phyloP scores from a whole-genome alignment of 2,329 filamentous ascomycete genomes.

The Helminthosporium solani region DNA sequence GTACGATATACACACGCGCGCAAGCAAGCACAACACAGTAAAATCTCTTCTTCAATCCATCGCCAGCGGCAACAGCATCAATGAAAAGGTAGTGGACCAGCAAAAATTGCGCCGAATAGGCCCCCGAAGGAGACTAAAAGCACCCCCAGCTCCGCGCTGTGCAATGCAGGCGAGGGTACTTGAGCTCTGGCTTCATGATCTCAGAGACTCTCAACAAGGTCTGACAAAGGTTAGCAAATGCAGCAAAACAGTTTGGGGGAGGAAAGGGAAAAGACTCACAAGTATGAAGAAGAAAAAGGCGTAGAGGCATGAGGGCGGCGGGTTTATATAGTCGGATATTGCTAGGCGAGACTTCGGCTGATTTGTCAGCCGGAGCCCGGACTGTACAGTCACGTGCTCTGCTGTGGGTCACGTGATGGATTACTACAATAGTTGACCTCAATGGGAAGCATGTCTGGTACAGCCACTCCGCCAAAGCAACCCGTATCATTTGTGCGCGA shows the following conservation, averaged over 20 bases:
- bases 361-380: no score
- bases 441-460: no score
- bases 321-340: no score
- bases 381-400: no score
- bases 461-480: no score
- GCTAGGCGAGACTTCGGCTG: no score
- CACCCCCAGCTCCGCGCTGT: conserved; percentile 34
- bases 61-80: conserved; percentile 30
- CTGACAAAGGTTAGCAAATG: not conserved
- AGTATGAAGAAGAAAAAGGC: not conserved
- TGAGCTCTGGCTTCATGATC: conserved; percentile 31
- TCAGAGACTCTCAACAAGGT: conserved; percentile 32
- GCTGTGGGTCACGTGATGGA: no score
- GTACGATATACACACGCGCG: no score
- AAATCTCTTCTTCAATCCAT: conserved; percentile 41
- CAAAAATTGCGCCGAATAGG: conserved; percentile 35
- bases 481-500: no score
- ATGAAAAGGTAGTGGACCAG: conserved; percentile 41
- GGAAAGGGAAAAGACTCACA: not conserved
- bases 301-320: no score
- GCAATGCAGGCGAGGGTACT: conserved; percentile 36
- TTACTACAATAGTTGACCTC: no score
- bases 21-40: no score
- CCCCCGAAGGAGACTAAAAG: conserved; percentile 37
- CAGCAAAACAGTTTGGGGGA: not conserved